phyloP scores from a whole-genome alignment of 192 early-diverging fungal species.

The Backusella liffmaniae region DNA sequence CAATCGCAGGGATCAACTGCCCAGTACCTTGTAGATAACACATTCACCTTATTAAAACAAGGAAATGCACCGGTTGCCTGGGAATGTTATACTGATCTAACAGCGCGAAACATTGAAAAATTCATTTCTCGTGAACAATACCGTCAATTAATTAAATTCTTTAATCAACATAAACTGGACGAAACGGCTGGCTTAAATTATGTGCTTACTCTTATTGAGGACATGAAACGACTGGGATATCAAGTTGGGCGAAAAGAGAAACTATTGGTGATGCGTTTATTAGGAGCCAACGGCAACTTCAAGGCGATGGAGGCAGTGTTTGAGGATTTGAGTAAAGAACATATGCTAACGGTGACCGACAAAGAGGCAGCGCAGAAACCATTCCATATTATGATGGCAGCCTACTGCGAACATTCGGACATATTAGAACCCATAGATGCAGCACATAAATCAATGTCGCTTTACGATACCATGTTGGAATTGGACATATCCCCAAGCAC shows the following conservation, averaged over 20 bases:
- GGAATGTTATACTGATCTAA: constrained; percentile 37
- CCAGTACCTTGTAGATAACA: constrained; percentile 22
- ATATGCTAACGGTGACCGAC: background rate
- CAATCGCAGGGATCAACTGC: constrained; percentile 32
- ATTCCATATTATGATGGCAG: constrained; percentile 20
- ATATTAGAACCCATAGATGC: background rate
- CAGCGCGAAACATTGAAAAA: constrained; percentile 15
- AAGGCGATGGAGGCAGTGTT: constrained; percentile 32
- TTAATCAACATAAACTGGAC: constrained; percentile 10
- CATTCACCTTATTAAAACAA: constrained; percentile 9
- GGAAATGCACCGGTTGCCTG: constrained; percentile 25
- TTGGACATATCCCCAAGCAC: constrained; percentile 57
- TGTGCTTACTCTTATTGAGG: constrained; percentile 28
- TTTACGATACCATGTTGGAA: constrained; percentile 60
- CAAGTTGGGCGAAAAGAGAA: constrained; percentile 25
- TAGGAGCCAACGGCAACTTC: constrained; percentile 30
- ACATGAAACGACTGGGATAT: constrained; percentile 35
- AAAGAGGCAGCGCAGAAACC: constrained; percentile 14
- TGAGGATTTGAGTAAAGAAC: constrained; percentile 19
- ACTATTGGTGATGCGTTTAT: constrained; percentile 25
- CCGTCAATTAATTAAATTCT: constrained; percentile 21
- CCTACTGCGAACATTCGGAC: constrained; percentile 9
- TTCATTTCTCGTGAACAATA: constrained; percentile 32
- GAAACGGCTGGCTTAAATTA: constrained; percentile 16
- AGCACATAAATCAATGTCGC: constrained; percentile 58